These are phyloP conservation scores for Phytophthora idaei DNA, from an alignment of 352 stramenopile species.

Conservation along the genomic window DNA sequence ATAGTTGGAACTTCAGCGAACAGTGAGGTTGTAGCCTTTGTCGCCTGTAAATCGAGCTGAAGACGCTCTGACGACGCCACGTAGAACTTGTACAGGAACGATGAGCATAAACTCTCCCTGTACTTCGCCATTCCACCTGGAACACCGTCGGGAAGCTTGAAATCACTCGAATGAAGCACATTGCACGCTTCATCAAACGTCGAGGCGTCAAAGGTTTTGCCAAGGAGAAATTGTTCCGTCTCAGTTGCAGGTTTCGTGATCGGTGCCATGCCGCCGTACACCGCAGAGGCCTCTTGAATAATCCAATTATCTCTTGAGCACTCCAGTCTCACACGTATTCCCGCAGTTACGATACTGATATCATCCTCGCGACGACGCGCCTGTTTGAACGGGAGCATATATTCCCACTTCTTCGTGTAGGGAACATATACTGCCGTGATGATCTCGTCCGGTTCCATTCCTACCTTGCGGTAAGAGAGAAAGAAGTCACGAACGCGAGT, in stretches of 20 bases:
- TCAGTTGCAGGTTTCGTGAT: conserved; percentile 60
- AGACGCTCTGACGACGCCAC: conserved; percentile 70
- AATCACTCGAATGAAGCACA: conserved; percentile 85
- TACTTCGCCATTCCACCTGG: conserved; percentile 95
- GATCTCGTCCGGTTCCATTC: conserved; percentile 88
- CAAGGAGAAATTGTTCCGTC: conserved; percentile 77
- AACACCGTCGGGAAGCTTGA: conserved; percentile 91
- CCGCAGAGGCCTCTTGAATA: conserved; percentile 58
- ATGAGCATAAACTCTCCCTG: conserved; percentile 92
- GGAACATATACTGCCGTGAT: conserved; percentile 93
- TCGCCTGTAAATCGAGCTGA: conserved; percentile 43
- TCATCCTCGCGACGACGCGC: conserved; percentile 95
- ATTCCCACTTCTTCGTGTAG: conserved; percentile 88
- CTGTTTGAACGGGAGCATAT: conserved; percentile 96
- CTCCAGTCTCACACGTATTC: conserved; percentile 89
- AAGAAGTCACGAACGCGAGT: conserved; percentile 94
- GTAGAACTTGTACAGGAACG: conserved; percentile 97
- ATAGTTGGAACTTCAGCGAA: conserved; percentile 41
- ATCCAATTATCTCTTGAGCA: conserved; percentile 72
- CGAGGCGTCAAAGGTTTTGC: conserved; percentile 75
- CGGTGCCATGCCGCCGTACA: conserved; percentile 77
- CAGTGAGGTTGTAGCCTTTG: conserved; percentile 7
- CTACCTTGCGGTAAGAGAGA: conserved; percentile 93
- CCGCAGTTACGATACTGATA: conserved; percentile 96
- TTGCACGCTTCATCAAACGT: conserved; percentile 88